Evolutionary conservation across 768 basidiomycete genomes (phyloP).

Genomic region (Lactarius sanguifluus): DNA sequence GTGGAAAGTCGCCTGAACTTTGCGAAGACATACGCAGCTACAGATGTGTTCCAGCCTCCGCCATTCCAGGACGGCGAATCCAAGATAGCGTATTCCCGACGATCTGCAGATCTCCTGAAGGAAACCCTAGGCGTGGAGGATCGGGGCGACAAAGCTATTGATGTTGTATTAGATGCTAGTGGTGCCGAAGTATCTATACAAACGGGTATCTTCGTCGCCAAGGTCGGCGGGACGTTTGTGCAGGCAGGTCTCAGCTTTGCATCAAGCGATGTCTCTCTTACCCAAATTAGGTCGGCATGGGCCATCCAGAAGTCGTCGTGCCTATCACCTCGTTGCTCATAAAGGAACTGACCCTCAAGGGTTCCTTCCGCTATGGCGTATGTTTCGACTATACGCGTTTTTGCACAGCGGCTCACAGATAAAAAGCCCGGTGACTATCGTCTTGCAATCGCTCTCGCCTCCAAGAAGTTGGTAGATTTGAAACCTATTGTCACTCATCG

Average conservation of each 20-base stretch:
- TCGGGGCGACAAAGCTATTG: constrained; percentile 68
- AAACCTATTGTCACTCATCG: constrained; percentile 89
- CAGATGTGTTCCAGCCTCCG: constrained; percentile 68
- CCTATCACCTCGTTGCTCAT: constrained; percentile 67
- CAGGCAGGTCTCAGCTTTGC: constrained; percentile 44
- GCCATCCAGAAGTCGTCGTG: constrained; percentile 69
- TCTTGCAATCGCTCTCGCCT: constrained; percentile 79
- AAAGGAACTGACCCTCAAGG: constrained; percentile 81
- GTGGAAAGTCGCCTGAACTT: constrained; percentile 76
- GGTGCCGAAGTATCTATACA: constrained; percentile 93
- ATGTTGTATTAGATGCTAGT: constrained; percentile 88
- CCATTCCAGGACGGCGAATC: constrained; percentile 61
- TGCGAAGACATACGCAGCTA: constrained; percentile 81
- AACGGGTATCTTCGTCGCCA: constrained; percentile 74
- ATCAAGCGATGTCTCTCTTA: constrained; percentile 28
- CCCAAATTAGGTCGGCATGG: constrained; percentile 76
- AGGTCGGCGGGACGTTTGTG: constrained; percentile 72
- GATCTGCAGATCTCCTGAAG: constrained; percentile 69
- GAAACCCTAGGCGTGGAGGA: constrained; percentile 64
- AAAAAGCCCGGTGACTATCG: constrained; percentile 79
- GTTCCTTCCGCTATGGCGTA: constrained; percentile 91
- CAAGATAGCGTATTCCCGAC: constrained; percentile 66
- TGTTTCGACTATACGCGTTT: constrained; percentile 30
- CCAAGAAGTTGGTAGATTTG: constrained; percentile 79
- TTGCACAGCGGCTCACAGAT: constrained; percentile 12